phyloP scores from a whole-genome alignment of 306 rosid genomes.

The Medicago ruthenica region DNA sequence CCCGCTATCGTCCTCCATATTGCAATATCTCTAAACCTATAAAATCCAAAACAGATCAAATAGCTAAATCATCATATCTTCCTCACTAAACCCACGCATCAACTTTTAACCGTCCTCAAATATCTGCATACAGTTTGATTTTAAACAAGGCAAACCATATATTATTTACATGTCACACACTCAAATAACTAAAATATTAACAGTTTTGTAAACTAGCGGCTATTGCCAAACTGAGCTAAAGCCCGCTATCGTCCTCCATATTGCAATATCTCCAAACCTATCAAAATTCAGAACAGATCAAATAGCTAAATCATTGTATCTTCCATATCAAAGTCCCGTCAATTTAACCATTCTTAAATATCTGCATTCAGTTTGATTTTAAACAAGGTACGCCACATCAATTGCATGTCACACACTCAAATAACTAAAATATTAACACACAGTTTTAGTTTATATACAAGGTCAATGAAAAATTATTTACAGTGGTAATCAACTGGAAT shows the following conservation, averaged over 20 bases:
- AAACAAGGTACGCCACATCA: constrained; percentile 34
- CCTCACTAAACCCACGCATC: constrained; percentile 16
- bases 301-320: constrained; percentile 29
- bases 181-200: background rate
- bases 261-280: constrained; percentile 39
- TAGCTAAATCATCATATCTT: constrained; percentile 28
- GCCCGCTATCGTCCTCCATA: constrained; percentile 94
- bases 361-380: constrained; percentile 40
- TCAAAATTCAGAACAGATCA: constrained; percentile 36
- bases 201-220: no score
- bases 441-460: no score
- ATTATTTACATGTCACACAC: constrained; percentile 29
- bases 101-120: constrained; percentile 38
- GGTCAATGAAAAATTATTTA: background rate
- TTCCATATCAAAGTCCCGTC: constrained; percentile 22
- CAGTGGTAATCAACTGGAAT: background rate
- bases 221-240: constrained; percentile 84
- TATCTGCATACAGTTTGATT: constrained; percentile 38
- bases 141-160: constrained; percentile 37
- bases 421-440: background rate
- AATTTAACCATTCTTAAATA: constrained; percentile 36
- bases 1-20: constrained; percentile 92
- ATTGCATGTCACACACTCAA: constrained; percentile 27
- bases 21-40: constrained; percentile 37
- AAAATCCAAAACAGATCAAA: constrained; percentile 38